Conservation (phyloP, 2,329 filamentous ascomycete species). For the Aspergillus oerlinghausenensis region DNA sequence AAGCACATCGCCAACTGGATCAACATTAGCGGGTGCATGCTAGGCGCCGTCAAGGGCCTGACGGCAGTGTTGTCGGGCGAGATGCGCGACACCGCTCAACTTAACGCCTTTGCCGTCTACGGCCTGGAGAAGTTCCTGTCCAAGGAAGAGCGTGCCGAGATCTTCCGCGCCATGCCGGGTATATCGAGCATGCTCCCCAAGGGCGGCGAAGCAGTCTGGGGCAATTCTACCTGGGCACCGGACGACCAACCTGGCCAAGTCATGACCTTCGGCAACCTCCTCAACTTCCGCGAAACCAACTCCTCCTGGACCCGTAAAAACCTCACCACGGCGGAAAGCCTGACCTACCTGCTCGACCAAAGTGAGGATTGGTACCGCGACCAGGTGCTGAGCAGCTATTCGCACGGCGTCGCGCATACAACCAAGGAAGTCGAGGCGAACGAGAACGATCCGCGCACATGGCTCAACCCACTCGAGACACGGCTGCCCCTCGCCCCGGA, state of each 20-base stretch:
- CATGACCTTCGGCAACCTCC: constrained; percentile 70
- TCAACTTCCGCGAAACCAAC: constrained; percentile 71
- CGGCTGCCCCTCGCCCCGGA: constrained; percentile 80
- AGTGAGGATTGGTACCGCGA: constrained; percentile 82
- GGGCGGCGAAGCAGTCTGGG: constrained; percentile 92
- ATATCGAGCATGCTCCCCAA: constrained; percentile 96
- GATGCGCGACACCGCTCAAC: constrained; percentile 96
- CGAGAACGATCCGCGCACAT: constrained; percentile 71
- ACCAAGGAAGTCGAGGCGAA: constrained; percentile 75
- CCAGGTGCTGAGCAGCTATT: constrained; percentile 71
- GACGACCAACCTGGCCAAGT: constrained; percentile 75
- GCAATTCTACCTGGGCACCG: constrained; percentile 78
- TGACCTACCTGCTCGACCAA: constrained; percentile 72
- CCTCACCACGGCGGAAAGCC: constrained; percentile 71
- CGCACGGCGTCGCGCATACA: constrained; percentile 80
- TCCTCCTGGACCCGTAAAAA: constrained; percentile 64
- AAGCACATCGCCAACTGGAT: constrained; percentile 90
- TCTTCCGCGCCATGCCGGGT: constrained; percentile 95
- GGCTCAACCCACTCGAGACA: constrained; percentile 94
- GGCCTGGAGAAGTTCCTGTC: constrained; percentile 93
- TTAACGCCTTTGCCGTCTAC: constrained; percentile 95
- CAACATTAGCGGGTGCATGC: constrained; percentile 97
- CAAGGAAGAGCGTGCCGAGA: constrained; percentile 82
- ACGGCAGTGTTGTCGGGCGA: constrained; percentile 90
- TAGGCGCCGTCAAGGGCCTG: constrained; percentile 86